These are phyloP conservation scores for Colletotrichum noveboracense DNA, from an alignment of 2,329 filamentous ascomycete genomes.

Conservation along the genomic window DNA sequence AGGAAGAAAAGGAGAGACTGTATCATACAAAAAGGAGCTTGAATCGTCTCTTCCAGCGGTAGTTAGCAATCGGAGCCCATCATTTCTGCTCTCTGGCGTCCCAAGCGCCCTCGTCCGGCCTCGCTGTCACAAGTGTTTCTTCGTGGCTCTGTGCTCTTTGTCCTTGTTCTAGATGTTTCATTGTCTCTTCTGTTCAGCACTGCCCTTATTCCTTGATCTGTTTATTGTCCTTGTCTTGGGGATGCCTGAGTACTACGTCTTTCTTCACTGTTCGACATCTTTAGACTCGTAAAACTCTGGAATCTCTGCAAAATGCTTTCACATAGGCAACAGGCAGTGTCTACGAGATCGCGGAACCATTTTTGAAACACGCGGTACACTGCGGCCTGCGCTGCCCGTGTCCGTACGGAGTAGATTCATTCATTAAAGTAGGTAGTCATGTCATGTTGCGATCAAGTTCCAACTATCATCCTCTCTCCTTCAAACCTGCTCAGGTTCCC, in stretches of 20 bases:
- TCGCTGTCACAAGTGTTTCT: neutral
- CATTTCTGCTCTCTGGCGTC: neutral
- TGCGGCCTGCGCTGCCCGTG: neutral
- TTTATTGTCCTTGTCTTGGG: neutral
- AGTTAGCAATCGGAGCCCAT: neutral
- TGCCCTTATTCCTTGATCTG: neutral
- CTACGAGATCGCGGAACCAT: neutral
- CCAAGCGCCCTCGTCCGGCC: neutral
- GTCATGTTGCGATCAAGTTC: neutral
- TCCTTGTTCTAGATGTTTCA: neutral
- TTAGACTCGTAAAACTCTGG: neutral
- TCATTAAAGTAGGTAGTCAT: neutral
- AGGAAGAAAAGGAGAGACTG: neutral
- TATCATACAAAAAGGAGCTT: neutral
- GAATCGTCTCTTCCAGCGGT: neutral
- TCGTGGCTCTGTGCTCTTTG: neutral
- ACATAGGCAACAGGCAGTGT: neutral
- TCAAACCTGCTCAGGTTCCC: neutral
- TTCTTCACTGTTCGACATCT: neutral
- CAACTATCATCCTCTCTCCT: neutral
- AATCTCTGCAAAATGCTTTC: neutral
- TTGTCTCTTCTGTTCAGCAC: neutral
- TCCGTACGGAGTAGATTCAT: neutral
- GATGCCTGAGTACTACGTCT: neutral
- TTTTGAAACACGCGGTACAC: neutral